Evolutionary conservation across 495 filamentous ascomycete species (phyloP).

Genomic region (Lasiosphaeria miniovina): DNA sequence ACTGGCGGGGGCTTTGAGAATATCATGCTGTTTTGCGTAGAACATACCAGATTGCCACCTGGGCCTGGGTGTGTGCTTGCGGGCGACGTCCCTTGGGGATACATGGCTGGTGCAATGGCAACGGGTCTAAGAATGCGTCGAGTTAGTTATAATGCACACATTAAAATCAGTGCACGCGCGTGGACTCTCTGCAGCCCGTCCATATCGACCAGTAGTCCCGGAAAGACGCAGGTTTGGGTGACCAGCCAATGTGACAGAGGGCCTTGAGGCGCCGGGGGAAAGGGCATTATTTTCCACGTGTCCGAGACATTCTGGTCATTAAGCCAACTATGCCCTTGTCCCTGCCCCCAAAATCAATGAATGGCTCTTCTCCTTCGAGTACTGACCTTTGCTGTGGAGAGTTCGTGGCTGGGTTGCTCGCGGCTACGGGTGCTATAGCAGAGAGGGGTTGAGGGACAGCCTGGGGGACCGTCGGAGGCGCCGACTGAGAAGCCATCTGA

Average conservation of each 20-base stretch:
- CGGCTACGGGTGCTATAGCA: slow-evolving; percentile 60
- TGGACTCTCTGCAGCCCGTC: background rate
- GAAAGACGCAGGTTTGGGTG: background rate
- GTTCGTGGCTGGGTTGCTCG: slow-evolving; percentile 54
- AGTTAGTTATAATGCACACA: slow-evolving; percentile 10
- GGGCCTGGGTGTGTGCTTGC: slow-evolving; percentile 65
- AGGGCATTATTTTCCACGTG: background rate
- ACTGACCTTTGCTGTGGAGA: slow-evolving; percentile 67
- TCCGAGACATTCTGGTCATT: background rate
- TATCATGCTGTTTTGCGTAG: no score
- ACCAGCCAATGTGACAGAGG: background rate
- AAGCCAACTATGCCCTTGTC: background rate
- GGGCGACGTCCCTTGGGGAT: slow-evolving; percentile 59
- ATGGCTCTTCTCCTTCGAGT: background rate
- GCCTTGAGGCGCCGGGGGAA: background rate
- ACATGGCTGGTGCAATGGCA: slow-evolving; percentile 36
- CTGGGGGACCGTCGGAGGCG: no score
- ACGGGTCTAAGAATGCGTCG: slow-evolving; percentile 19
- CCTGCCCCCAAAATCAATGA: background rate
- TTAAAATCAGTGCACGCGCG: background rate
- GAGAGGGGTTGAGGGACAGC: slow-evolving; percentile 49
- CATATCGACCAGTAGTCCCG: background rate
- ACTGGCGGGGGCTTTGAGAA: background rate
- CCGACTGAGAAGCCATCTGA: no score
- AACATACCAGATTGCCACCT: slow-evolving; percentile 64